Conservation (phyloP, 306 rosid genomes). For the Morella rubra region DNA sequence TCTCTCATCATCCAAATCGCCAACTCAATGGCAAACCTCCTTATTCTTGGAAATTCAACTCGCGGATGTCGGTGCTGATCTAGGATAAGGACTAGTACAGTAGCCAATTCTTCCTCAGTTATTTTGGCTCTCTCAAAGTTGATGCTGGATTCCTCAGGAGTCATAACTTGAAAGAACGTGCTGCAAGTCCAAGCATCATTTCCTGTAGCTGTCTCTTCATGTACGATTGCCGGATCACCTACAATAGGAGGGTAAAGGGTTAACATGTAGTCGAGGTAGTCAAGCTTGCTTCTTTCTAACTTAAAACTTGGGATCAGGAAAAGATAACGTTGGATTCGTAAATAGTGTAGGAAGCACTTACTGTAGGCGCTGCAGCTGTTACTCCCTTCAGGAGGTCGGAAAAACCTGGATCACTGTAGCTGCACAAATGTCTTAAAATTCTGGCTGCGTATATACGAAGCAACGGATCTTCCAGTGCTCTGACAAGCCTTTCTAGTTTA, state of each 20-base stretch:
- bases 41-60: constrained; percentile 74
- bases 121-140: constrained; percentile 55
- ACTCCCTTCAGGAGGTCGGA: constrained; percentile 55
- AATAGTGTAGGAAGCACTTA: constrained; percentile 42
- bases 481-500: constrained; percentile 49
- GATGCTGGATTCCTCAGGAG: constrained; percentile 57
- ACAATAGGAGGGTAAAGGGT: constrained; percentile 20
- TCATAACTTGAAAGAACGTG: constrained; percentile 63
- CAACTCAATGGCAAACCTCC: constrained; percentile 77
- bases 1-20: constrained; percentile 91
- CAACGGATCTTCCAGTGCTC: constrained; percentile 52
- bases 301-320: neutral
- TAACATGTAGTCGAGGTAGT: no score
- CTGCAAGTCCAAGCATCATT: constrained; percentile 88
- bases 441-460: constrained; percentile 74
- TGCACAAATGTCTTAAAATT: constrained; percentile 74
- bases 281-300: neutral
- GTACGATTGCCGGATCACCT: constrained; percentile 69
- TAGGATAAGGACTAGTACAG: constrained; percentile 53
- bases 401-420: constrained; percentile 55
- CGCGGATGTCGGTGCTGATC: constrained; percentile 60
- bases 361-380: constrained; percentile 68
- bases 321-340: neutral
- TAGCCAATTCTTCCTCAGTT: constrained; percentile 57
- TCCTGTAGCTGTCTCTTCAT: constrained; percentile 75